Evolutionary conservation across 2,329 filamentous ascomycete genomes (phyloP).

Genomic region (Colletotrichum euphorbiae): DNA sequence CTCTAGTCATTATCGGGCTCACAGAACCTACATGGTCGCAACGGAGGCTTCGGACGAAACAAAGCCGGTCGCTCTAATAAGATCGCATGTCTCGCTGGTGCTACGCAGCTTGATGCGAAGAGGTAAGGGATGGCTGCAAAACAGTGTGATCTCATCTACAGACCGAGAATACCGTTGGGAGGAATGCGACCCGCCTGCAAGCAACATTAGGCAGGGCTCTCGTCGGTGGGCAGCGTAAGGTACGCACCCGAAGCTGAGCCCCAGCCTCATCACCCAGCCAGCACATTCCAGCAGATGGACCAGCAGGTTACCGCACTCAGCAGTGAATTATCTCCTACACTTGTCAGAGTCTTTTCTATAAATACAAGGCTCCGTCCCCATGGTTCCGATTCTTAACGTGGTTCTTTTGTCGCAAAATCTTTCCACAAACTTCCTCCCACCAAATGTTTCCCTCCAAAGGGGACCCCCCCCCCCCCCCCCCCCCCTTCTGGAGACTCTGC

Average conservation of each 20-base stretch:
- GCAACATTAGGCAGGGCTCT: too few relatives aligned
- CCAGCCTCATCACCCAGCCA: slow-evolving; percentile 7
- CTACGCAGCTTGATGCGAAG: too few relatives aligned
- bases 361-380: slow-evolving; percentile 26
- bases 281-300: slow-evolving; percentile 26
- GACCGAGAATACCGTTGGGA: background rate
- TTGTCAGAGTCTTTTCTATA: slow-evolving; percentile 26
- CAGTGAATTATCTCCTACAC: slow-evolving; percentile 35
- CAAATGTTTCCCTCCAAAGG: background rate
- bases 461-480: background rate
- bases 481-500: background rate
- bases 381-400: background rate
- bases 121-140: too few relatives aligned
- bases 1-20: too few relatives aligned
- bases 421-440: background rate
- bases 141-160: too few relatives aligned
- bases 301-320: background rate
- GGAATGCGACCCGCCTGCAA: background rate
- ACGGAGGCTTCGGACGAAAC: too few relatives aligned
- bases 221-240: too few relatives aligned
- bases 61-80: too few relatives aligned
- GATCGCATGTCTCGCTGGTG: too few relatives aligned
- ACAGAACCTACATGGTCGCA: too few relatives aligned
- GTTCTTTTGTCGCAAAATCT: background rate
- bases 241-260: too few relatives aligned